These are phyloP conservation scores for Herpetomonas tarakana DNA, from an alignment of 208 protist species.

Conservation along the genomic window DNA sequence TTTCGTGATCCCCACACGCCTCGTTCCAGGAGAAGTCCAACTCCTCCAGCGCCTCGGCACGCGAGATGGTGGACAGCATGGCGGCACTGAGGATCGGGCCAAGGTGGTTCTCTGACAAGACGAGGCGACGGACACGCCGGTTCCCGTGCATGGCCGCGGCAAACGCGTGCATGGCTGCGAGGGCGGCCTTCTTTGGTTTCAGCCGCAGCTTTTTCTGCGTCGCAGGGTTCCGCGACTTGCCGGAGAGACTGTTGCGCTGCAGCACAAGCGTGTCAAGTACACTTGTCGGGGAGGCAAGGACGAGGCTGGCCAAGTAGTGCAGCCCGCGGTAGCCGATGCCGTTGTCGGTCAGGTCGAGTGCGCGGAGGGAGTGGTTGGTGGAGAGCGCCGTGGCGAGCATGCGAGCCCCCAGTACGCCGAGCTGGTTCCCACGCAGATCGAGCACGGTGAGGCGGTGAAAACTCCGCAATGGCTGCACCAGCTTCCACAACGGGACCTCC, in stretches of 20 bases:
- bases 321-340: constrained; percentile 68
- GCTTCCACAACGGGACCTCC: constrained; percentile 66
- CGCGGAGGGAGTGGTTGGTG: constrained; percentile 61
- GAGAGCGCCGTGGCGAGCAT: constrained; percentile 78
- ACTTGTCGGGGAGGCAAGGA: constrained; percentile 32
- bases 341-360: constrained; percentile 82
- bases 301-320: constrained; percentile 57
- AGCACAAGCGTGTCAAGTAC: constrained; percentile 62
- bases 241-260: constrained; percentile 36
- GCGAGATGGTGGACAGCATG: constrained; percentile 46
- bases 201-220: constrained; percentile 9
- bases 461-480: constrained; percentile 63
- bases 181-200: constrained; percentile 22
- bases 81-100: constrained; percentile 51
- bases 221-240: constrained; percentile 9
- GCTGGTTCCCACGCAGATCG: constrained; percentile 71
- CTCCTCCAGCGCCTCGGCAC: constrained; percentile 53
- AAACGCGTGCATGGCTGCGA: constrained; percentile 42
- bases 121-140: constrained; percentile 43
- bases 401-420: constrained; percentile 57
- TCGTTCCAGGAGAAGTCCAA: constrained; percentile 73
- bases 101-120: constrained; percentile 75
- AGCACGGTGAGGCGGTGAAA: constrained; percentile 74
- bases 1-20: constrained; percentile 58
- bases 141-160: constrained; percentile 46